These are phyloP conservation scores for Rhizopogon vulgaris DNA, from an alignment of 768 basidiomycete genomes.

Conservation along the genomic window DNA sequence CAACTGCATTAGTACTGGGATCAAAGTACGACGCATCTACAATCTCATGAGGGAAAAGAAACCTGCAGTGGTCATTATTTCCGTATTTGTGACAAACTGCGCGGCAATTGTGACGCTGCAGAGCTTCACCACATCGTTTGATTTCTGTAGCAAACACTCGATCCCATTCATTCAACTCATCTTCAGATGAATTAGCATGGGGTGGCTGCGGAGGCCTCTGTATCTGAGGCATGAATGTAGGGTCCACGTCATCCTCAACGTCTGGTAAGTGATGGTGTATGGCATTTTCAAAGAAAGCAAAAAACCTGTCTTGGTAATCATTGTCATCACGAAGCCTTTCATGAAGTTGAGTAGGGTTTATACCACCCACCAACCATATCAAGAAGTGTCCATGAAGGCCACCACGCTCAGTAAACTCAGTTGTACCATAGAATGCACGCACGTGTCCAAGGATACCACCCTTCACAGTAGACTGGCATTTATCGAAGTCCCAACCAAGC, in stretches of 20 bases:
- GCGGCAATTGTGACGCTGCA: slow-evolving; percentile 16
- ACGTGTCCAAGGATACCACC: slow-evolving; percentile 28
- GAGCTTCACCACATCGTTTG: slow-evolving; percentile 14
- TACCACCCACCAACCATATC: slow-evolving; percentile 21
- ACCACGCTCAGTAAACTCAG: slow-evolving; percentile 22
- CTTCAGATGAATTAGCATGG: not conserved
- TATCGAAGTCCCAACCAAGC: slow-evolving; percentile 22
- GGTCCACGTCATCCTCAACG: slow-evolving; percentile 13
- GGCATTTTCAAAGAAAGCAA: slow-evolving; percentile 27
- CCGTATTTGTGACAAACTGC: slow-evolving; percentile 27
- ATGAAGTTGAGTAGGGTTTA: slow-evolving; percentile 29
- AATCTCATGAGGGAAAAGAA: slow-evolving; percentile 29
- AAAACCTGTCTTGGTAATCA: slow-evolving; percentile 13
- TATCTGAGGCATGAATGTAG: slow-evolving; percentile 15
- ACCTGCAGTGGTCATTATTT: slow-evolving; percentile 19
- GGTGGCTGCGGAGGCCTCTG: slow-evolving; percentile 13
- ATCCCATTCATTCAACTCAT: slow-evolving; percentile 4
- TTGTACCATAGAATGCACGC: slow-evolving; percentile 23
- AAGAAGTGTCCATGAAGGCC: slow-evolving; percentile 28
- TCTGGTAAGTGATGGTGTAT: slow-evolving; percentile 26
- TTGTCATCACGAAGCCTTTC: not conserved
- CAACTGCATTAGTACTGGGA: slow-evolving; percentile 23
- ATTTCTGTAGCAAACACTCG: slow-evolving; percentile 10
- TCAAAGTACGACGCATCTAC: slow-evolving; percentile 24
- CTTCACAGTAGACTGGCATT: not conserved